Percentiles rank a stretch among this genome's conserved stretches.
These are phyloP conservation scores for Leccinum uliginosum DNA, from an alignment of 768 basidiomycete genomes.

Conservation along the genomic window DNA sequence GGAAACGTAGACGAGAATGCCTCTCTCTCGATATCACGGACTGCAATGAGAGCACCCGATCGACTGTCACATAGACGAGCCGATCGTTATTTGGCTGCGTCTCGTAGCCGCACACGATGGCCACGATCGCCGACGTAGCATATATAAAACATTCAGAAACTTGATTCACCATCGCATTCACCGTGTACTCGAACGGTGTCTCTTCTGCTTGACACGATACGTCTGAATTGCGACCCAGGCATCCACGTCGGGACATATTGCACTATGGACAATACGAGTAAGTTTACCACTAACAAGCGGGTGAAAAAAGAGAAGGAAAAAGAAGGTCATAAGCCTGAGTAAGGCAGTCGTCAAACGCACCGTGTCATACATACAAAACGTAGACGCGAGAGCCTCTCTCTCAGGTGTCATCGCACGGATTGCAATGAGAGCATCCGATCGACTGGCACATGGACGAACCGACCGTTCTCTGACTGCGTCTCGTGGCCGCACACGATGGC, in stretches of 20 bases:
- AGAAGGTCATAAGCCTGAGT: neutral
- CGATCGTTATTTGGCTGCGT: neutral
- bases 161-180: neutral
- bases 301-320: neutral
- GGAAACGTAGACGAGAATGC: too few relatives aligned
- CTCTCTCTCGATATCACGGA: too few relatives aligned
- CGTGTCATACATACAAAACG: neutral
- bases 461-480: neutral
- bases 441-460: neutral
- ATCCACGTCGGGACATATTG: constrained; percentile 7
- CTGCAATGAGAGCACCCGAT: too few relatives aligned
- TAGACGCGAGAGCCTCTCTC: neutral
- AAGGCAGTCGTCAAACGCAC: neutral
- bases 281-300: neutral
- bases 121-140: constrained; percentile 24
- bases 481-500: constrained; percentile 8
- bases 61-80: neutral
- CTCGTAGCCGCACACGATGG: constrained; percentile 8
- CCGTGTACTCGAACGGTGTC: neutral
- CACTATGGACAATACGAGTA: neutral
- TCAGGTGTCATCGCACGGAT: neutral
- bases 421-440: neutral
- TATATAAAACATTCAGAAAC: neutral
- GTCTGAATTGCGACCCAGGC: constrained; percentile 1
- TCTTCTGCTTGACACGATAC: constrained; percentile 9